Percentiles rank a stretch among this genome's conserved stretches.
Conservation (phyloP, 495 filamentous ascomycete genomes). For the Annulohypoxylon stygium region DNA sequence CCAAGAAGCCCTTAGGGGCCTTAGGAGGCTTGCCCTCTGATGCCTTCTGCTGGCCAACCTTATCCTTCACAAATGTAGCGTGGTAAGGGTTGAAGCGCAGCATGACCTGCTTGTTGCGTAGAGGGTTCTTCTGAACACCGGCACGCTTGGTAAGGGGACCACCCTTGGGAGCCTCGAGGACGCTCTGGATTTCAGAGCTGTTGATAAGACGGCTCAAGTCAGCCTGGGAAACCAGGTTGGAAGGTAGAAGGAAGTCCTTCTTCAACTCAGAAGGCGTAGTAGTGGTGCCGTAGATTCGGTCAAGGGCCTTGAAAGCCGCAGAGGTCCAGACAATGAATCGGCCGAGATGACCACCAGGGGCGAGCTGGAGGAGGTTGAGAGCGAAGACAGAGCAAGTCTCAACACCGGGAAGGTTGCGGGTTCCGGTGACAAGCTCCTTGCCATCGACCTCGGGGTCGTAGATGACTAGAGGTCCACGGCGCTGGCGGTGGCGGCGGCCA, state of each 20-base stretch:
- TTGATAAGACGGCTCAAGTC: conserved; percentile 98
- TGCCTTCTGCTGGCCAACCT: conserved; percentile 59
- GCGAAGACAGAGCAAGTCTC: conserved; percentile 95
- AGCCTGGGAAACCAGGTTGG: conserved; percentile 87
- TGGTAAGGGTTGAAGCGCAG: conserved; percentile 98
- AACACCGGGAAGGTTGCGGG: conserved; percentile 98
- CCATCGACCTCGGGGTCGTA: conserved; percentile 94
- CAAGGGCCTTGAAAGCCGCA: conserved; percentile 93
- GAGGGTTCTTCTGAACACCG: conserved; percentile 97
- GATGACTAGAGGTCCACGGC: conserved; percentile 95
- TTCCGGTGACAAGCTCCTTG: conserved; percentile 88
- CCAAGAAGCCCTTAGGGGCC: conserved; percentile 54
- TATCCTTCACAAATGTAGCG: conserved; percentile 81
- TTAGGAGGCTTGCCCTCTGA: conserved; percentile 55
- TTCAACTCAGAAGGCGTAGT: conserved; percentile 87
- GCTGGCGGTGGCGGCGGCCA: conserved; percentile 93
- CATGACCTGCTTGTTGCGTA: conserved; percentile 96
- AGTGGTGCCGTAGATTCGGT: conserved; percentile 94
- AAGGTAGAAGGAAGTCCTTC: conserved; percentile 97
- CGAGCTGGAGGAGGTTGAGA: conserved; percentile 98
- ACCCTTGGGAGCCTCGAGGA: conserved; percentile 89
- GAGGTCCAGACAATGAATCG: conserved; percentile 99
- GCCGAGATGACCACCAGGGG: conserved; percentile 97
- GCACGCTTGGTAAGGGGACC: conserved; percentile 89
- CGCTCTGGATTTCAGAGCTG: conserved; percentile 96